Evolutionary conservation across 2,329 filamentous ascomycete species (phyloP).

Genomic region (Fusarium sp.): DNA sequence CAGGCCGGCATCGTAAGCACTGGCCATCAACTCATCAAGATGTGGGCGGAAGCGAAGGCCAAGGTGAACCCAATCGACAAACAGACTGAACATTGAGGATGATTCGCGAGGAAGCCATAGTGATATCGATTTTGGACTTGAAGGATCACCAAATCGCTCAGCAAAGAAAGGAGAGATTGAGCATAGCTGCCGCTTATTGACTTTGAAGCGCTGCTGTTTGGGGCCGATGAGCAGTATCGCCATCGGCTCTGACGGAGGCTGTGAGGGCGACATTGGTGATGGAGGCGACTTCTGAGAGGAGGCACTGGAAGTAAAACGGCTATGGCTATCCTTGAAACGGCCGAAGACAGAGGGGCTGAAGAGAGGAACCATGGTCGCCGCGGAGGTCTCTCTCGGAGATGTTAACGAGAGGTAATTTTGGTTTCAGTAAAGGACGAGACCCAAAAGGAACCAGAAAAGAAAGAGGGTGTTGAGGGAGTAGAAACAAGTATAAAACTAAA

Average conservation of each 20-base stretch:
- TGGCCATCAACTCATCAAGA: slow-evolving; percentile 58
- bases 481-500: slow-evolving; percentile 36
- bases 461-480: slow-evolving; percentile 31
- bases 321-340: slow-evolving; percentile 39
- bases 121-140: slow-evolving; percentile 49
- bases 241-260: slow-evolving; percentile 43
- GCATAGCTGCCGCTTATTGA: slow-evolving; percentile 62
- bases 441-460: slow-evolving; percentile 31
- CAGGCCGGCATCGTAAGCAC: slow-evolving; percentile 49
- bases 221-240: slow-evolving; percentile 59
- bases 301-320: slow-evolving; percentile 23
- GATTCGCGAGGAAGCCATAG: slow-evolving; percentile 62
- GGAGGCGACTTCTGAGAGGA: slow-evolving; percentile 44
- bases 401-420: slow-evolving; percentile 19
- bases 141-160: slow-evolving; percentile 57
- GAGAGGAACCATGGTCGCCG: slow-evolving; percentile 43
- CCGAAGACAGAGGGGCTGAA: slow-evolving; percentile 43
- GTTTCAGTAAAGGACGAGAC: slow-evolving; percentile 36
- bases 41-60: slow-evolving; percentile 58
- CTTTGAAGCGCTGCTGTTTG: slow-evolving; percentile 57
- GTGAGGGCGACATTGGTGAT: slow-evolving; percentile 40
- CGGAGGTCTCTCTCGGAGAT: slow-evolving; percentile 15
- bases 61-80: slow-evolving; percentile 66
- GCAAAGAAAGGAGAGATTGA: slow-evolving; percentile 63
- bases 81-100: slow-evolving; percentile 66